phyloP scores from a whole-genome alignment of 306 rosid genomes.

The Dicorynia guianensis region DNA sequence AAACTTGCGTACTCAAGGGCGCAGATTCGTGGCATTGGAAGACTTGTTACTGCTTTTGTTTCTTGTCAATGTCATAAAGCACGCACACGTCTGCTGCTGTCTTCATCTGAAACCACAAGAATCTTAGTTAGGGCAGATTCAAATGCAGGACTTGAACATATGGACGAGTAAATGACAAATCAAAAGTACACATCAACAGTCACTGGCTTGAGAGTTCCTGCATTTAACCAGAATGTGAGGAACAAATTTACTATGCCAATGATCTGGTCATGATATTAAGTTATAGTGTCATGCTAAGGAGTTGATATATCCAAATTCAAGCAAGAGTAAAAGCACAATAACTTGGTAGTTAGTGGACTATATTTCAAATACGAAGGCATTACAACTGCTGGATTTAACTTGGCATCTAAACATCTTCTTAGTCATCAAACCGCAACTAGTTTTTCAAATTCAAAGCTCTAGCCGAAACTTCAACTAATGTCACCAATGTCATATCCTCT shows the following conservation, averaged over 20 bases:
- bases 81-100: constrained; percentile 83
- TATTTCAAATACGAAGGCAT: neutral
- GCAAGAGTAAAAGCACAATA: constrained; percentile 1
- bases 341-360: neutral
- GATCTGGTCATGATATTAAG: constrained; percentile 22
- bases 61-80: constrained; percentile 72
- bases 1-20: constrained; percentile 8
- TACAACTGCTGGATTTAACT: neutral
- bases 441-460: neutral
- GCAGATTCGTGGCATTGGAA: constrained; percentile 15
- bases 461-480: neutral
- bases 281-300: neutral
- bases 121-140: neutral
- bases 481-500: neutral
- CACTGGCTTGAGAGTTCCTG: neutral
- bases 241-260: neutral
- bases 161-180: constrained; percentile 18
- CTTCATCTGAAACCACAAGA: constrained; percentile 71
- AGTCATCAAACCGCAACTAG: constrained; percentile 3
- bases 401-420: constrained; percentile 10
- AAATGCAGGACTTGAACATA: constrained; percentile 4
- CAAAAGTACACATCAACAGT: constrained; percentile 5
- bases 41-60: constrained; percentile 62
- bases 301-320: neutral
- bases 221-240: too few species aligned